phyloP scores from a whole-genome alignment of 2,329 filamentous ascomycete genomes.

The Penicillium sp. region DNA sequence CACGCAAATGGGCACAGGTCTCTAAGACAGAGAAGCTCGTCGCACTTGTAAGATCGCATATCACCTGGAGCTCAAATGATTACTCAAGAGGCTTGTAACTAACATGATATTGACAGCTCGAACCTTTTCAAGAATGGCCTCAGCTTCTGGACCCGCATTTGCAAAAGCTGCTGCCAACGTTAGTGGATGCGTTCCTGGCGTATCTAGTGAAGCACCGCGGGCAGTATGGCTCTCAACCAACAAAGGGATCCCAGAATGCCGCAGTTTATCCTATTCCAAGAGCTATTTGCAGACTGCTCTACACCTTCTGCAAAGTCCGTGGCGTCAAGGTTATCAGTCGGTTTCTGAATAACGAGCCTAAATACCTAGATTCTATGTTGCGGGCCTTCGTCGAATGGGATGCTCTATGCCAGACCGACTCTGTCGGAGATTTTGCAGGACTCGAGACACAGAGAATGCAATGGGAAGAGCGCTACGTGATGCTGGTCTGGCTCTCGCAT shows the following conservation, averaged over 20 bases:
- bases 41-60: constrained; percentile 42
- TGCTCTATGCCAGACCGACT: constrained; percentile 28
- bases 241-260: constrained; percentile 44
- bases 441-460: constrained; percentile 55
- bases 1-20: constrained; percentile 47
- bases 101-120: constrained; percentile 58
- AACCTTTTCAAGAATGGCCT: constrained; percentile 93
- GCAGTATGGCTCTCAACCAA: constrained; percentile 45
- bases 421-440: constrained; percentile 21
- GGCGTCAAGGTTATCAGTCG: constrained; percentile 91
- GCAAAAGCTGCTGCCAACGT: constrained; percentile 72
- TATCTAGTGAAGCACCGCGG: constrained; percentile 58
- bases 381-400: constrained; percentile 71
- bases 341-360: constrained; percentile 89
- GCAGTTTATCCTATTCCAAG: constrained; percentile 61
- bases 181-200: constrained; percentile 77
- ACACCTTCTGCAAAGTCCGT: constrained; percentile 91
- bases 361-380: constrained; percentile 80
- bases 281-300: constrained; percentile 80
- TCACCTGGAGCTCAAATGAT: not conserved
- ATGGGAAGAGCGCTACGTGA: constrained; percentile 90
- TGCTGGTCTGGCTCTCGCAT: constrained; percentile 86
- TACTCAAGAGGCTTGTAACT: constrained; percentile 16
- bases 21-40: constrained; percentile 49
- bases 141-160: constrained; percentile 89